These are phyloP conservation scores for Irineochytrium annulatum DNA, from an alignment of 192 early-diverging fungal genomes.

Conservation along the genomic window DNA sequence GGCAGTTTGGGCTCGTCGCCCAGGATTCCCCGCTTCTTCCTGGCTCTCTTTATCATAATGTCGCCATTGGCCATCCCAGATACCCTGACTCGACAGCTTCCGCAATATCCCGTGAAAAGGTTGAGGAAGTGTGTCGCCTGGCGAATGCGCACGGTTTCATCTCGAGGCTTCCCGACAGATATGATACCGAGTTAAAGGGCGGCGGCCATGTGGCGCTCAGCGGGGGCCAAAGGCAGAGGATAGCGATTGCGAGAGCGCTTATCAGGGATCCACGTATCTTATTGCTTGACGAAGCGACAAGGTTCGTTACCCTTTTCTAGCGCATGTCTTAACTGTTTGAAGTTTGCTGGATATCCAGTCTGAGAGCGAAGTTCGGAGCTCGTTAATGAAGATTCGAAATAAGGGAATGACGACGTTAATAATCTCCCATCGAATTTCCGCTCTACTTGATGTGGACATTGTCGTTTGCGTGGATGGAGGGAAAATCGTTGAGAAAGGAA, in stretches of 20 bases:
- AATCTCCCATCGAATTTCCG: conserved; percentile 73
- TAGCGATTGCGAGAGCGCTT: conserved; percentile 59
- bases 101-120: conserved; percentile 1
- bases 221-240: conserved; percentile 42
- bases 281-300: conserved; percentile 29
- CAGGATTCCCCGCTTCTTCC: conserved; percentile 77
- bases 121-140: conserved; percentile 38
- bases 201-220: conserved; percentile 58
- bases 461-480: conserved; percentile 60
- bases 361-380: no score
- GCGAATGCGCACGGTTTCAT: conserved; percentile 84
- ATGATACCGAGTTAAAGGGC: conserved; percentile 40
- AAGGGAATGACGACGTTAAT: conserved; percentile 70
- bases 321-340: no score
- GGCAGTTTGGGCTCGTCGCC: conserved; percentile 74
- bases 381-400: no score
- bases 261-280: conserved; percentile 54
- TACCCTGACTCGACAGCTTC: no score
- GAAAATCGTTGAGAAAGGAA: conserved; percentile 19
- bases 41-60: conserved; percentile 36
- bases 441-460: conserved; percentile 79
- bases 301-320: not conserved
- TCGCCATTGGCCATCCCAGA: conserved; percentile 6
- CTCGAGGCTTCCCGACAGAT: conserved; percentile 67
- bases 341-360: no score